Evolutionary conservation across 495 filamentous ascomycete species (phyloP).

Genomic region (Aspergillus avenaceus): DNA sequence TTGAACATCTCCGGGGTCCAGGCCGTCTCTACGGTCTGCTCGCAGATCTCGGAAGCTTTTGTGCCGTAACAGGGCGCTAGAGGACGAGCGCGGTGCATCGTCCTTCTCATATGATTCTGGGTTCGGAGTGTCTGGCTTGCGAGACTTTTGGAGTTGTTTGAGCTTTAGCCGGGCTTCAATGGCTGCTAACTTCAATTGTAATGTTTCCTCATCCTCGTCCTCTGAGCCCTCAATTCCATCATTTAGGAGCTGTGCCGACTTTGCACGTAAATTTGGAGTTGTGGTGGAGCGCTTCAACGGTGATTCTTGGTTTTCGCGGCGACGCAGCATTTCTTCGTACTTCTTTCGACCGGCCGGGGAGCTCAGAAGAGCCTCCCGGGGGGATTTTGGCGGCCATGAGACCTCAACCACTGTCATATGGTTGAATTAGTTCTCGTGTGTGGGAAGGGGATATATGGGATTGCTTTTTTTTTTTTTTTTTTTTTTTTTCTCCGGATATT

Average conservation of each 20-base stretch:
- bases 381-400: slow-evolving; percentile 85
- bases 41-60: slow-evolving; percentile 25
- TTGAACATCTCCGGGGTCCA: slow-evolving; percentile 49
- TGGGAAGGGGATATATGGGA: background rate
- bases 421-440: background rate
- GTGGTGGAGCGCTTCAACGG: slow-evolving; percentile 52
- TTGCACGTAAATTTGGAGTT: slow-evolving; percentile 34
- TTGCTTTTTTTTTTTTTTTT: no score
- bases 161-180: slow-evolving; percentile 86
- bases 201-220: slow-evolving; percentile 86
- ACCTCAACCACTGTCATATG: slow-evolving; percentile 39
- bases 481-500: no score
- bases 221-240: slow-evolving; percentile 39
- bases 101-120: slow-evolving; percentile 22
- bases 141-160: slow-evolving; percentile 72
- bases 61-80: slow-evolving; percentile 20
- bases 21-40: slow-evolving; percentile 12
- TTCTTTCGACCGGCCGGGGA: slow-evolving; percentile 75
- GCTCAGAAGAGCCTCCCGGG: slow-evolving; percentile 76
- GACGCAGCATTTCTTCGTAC: slow-evolving; percentile 59
- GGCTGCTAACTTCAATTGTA: slow-evolving; percentile 76
- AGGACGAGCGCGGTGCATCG: slow-evolving; percentile 22
- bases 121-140: slow-evolving; percentile 27
- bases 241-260: slow-evolving; percentile 28
- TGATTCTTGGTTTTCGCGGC: slow-evolving; percentile 60